Percentiles rank a stretch among this genome's conserved stretches.
Evolutionary conservation across 768 basidiomycete genomes (phyloP).

Genomic region (Amanita jacksonii): DNA sequence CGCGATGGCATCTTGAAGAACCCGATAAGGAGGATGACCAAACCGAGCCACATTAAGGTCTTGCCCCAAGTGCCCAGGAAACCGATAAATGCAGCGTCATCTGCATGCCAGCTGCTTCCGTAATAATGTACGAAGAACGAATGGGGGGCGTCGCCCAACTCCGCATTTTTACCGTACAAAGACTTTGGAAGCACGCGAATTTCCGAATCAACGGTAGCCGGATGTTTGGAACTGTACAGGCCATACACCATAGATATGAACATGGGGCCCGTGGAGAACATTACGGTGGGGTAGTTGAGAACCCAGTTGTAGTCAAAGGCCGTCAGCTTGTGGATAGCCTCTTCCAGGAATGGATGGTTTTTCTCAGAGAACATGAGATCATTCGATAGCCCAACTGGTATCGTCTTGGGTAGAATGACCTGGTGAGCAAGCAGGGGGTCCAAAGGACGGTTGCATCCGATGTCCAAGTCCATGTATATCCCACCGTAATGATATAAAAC

Average conservation of each 20-base stretch:
- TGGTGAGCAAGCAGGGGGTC: conserved; percentile 82
- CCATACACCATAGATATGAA: conserved; percentile 94
- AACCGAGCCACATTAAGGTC: conserved; percentile 75
- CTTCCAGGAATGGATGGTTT: conserved; percentile 80
- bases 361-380: conserved; percentile 92
- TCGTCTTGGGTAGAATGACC: conserved; percentile 89
- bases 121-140: conserved; percentile 98
- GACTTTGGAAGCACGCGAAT: conserved; percentile 91
- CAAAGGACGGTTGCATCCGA: conserved; percentile 81
- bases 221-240: conserved; percentile 66
- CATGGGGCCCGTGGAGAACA: conserved; percentile 99
- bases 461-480: conserved; percentile 92
- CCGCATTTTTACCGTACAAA: conserved; percentile 96
- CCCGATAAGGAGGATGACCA: conserved; percentile 63
- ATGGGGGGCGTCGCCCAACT: conserved; percentile 71
- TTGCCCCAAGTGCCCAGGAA: conserved; percentile 90
- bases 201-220: conserved; percentile 54
- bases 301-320: conserved; percentile 92
- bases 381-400: conserved; percentile 95
- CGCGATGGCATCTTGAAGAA: conserved; percentile 50
- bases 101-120: conserved; percentile 96
- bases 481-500: conserved; percentile 94
- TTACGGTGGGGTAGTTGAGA: conserved; percentile 98
- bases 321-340: conserved; percentile 85
- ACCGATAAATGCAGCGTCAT: conserved; percentile 95